Evolutionary conservation across 805 yeast genomes (phyloP), one percentile per base, ranked within the genome.

Genomic region (Zygoascus bituminiphila): DNA sequence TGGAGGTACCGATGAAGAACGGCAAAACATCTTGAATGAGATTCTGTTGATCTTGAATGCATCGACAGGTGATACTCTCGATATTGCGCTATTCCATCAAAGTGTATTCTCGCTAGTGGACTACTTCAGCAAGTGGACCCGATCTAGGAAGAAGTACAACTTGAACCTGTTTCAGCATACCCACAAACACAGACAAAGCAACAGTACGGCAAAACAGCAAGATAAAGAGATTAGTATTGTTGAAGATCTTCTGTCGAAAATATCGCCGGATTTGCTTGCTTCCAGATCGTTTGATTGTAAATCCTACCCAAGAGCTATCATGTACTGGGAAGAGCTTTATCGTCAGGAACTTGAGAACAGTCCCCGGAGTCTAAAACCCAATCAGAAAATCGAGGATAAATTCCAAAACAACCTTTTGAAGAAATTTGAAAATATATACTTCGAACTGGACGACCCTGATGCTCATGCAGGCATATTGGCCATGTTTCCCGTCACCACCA

Each of bases 361-460:
- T 21, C 24, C 42, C 3, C 21, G 24, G 12, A 15, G 26, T 20
- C 19, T 14, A 14, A 7, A 14, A n/a, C 79, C 84, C 51, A 77
- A 76, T 51, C 67, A 88, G 33, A 60, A 62, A 44, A 66, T 55
- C 17, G 67, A 63, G 1, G 55, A 58, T 36, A 57, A 61, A 1
- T 42, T 57, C 50, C 29, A 62, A 68, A 53, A 70, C 58, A 17
- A 61, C 1, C 50, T 63, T 2, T 56, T 60, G 25, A 49, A 58
- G 9, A 57, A 57, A 24, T 53, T 93, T n/a, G 88, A 87, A 57
- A 74, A 75, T 23, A 84, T 89, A 70, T 93, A 93, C 62, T 82
- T 95, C 6, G 83, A 79, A 49, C 78, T 93, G 44, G 91, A 88
- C 57, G 98, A 94, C 59, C 74, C 82, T 33, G 99, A 93, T 68